phyloP scores from a whole-genome alignment of 495 filamentous ascomycete species.

The Hypoxylon fuscum region DNA sequence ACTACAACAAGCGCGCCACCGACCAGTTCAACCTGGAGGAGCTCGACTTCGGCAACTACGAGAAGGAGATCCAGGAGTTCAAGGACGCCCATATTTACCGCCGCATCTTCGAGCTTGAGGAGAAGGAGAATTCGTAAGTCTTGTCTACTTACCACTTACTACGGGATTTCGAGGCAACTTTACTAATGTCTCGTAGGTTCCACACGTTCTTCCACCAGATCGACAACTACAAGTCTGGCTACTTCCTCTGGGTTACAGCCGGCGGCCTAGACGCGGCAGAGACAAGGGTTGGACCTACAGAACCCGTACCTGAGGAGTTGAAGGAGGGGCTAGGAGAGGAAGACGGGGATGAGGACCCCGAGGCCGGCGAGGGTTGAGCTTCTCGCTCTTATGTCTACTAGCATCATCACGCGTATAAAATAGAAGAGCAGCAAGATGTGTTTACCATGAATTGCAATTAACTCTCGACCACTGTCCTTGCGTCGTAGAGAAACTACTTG shows the following conservation, averaged over 20 bases:
- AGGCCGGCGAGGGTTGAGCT: slow-evolving; percentile 36
- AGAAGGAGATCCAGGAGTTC: slow-evolving; percentile 83
- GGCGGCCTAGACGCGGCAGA: slow-evolving; percentile 66
- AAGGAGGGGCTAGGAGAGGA: slow-evolving; percentile 45
- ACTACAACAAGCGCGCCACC: slow-evolving; percentile 74
- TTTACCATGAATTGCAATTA: too few species aligned
- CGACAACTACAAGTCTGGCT: slow-evolving; percentile 75
- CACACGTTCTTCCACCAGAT: slow-evolving; percentile 84
- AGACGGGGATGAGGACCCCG: slow-evolving; percentile 38
- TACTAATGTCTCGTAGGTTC: slow-evolving; percentile 61
- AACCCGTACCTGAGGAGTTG: slow-evolving; percentile 37
- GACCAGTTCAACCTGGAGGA: slow-evolving; percentile 62
- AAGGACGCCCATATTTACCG: slow-evolving; percentile 94
- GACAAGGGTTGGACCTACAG: slow-evolving; percentile 24
- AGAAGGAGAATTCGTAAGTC: slow-evolving; percentile 76
- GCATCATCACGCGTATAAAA: neutral
- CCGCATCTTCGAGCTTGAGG: slow-evolving; percentile 88
- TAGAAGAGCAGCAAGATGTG: neutral
- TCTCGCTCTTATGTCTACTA: neutral
- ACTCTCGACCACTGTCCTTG: too few species aligned
- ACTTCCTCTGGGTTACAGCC: slow-evolving; percentile 81
- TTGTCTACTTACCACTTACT: neutral
- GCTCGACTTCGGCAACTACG: slow-evolving; percentile 80
- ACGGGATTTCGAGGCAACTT: neutral
- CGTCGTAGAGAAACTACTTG: too few species aligned